A percentile compares a stretch with the other conserved stretches of the same genome.
Evolutionary conservation across 164 flowering plant genomes (phyloP).

Genomic region (Santalum album): DNA sequence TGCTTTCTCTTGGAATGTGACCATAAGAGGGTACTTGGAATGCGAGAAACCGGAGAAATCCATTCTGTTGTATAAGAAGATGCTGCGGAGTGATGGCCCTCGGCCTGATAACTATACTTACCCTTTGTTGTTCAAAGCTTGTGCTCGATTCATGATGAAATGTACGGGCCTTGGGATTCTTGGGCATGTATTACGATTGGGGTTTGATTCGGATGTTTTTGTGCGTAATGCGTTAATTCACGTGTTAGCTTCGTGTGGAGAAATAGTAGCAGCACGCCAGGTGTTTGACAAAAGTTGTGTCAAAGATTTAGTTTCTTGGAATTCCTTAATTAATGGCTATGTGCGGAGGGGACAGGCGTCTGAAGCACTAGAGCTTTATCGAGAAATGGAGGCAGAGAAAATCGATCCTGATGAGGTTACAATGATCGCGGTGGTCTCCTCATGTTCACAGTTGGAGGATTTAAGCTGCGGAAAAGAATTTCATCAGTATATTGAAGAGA

Average conservation of each 20-base stretch:
- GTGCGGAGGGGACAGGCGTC: conserved; percentile 29
- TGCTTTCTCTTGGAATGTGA: conserved; percentile 42
- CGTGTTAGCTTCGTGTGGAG: conserved; percentile 38
- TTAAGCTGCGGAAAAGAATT: conserved; percentile 36
- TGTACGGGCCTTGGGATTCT: conserved; percentile 27
- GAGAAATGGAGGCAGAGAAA: conserved; percentile 30
- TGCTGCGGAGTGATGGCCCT: conserved; percentile 24
- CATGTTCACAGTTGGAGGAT: conserved; percentile 41
- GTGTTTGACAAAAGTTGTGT: conserved; percentile 49
- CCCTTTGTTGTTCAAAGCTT: conserved; percentile 48
- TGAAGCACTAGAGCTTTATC: conserved; percentile 34
- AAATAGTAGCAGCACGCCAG: conserved; percentile 27
- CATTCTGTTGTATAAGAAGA: conserved; percentile 36
- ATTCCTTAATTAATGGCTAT: conserved; percentile 66
- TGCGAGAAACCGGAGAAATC: conserved; percentile 22
- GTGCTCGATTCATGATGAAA: conserved; percentile 20
- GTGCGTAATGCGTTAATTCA: conserved; percentile 39
- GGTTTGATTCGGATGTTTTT: conserved; percentile 33
- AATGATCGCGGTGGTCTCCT: conserved; percentile 50
- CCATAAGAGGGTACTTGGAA: conserved; percentile 36
- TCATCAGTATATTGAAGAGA: conserved; percentile 28
- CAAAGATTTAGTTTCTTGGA: conserved; percentile 70
- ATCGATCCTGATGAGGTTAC: conserved; percentile 60
- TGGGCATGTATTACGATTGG: conserved; percentile 45
- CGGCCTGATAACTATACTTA: conserved; percentile 50